Base-by-base conservation (phyloP, 208 protist genomes). In the Leptomonas seymouri region DNA sequence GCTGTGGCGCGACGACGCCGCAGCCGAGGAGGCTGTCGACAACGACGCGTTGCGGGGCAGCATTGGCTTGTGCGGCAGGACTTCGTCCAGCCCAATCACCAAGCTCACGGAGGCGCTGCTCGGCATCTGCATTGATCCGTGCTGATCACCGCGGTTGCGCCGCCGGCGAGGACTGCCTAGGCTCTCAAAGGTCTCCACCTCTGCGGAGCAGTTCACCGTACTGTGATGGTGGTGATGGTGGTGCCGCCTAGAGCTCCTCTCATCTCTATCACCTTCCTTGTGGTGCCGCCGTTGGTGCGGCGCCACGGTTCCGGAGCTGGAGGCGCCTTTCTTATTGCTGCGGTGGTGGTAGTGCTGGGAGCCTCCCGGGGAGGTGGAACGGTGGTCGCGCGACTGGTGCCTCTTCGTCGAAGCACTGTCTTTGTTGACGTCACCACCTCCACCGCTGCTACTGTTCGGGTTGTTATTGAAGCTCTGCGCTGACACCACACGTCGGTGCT, bases 1-100 rank as follows among this genome's bases (percentile, higher is more conserved):
- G 55, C 64, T 69, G 64, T 71, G 57, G n/a, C 64, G 71, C 30
- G 64, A 71, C 27, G 57, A 71, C 44, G 71, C 31, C 5, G 57
- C 71, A 0, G 45, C 36, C 15, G 63, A 71, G 7, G 41, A 66
- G 34, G 23, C 30, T 0, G 28, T 50, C 0, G 71, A 76, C 5
- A 63, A 46, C 18, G 63, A 76, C 25, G 23, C 39, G 56, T 60
- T 64, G 63, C 56, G 71, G 14, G 27, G 23, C 31, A 46, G 63
- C 63, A 68, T 56, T 3, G 53, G 28, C 3, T 30, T 41, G 30
- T 48, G 64, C 3, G 53, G 62, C 23, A 62, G 31, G 25, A 69
- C 54, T 16, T 76, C 62, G 36, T 69, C 62, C 42, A 68, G 36
- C 23, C 61, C 62, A 2, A 55, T 48, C 45, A 74, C 60, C 18